Percentiles rank a stretch among this genome's conserved stretches.
Evolutionary conservation across 108 stramenopile genomes (phyloP).

Genomic region (Fragilaria crotonensis): DNA sequence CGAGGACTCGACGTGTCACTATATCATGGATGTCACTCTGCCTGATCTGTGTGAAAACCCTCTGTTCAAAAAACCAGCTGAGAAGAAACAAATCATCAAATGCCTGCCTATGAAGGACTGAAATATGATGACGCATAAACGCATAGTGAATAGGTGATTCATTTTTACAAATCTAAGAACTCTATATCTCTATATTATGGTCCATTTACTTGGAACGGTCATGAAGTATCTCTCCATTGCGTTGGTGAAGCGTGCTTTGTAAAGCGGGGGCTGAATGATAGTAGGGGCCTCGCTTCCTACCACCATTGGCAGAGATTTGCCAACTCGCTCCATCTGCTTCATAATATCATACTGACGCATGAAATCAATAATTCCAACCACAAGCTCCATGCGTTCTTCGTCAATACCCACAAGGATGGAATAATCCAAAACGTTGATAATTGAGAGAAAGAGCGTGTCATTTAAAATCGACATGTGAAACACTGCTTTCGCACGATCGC

Average conservation of each 20-base stretch:
- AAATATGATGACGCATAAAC: too few relatives aligned
- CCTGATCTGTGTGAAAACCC: slow-evolving; percentile 77
- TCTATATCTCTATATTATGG: too few relatives aligned
- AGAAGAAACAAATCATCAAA: slow-evolving; percentile 73
- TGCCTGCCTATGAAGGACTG: slow-evolving; percentile 39
- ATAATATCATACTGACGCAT: slow-evolving; percentile 98
- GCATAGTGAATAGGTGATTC: too few relatives aligned
- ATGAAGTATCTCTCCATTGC: slow-evolving; percentile 98
- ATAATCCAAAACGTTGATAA: slow-evolving; percentile 96
- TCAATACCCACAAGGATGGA: slow-evolving; percentile 95
- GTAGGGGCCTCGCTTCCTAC: slow-evolving; percentile 96
- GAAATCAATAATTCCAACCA: slow-evolving; percentile 98
- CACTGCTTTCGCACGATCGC: slow-evolving; percentile 85
- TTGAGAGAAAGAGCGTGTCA: slow-evolving; percentile 89
- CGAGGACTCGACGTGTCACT: slow-evolving; percentile 87
- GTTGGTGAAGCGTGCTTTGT: slow-evolving; percentile 90
- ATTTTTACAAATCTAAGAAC: too few relatives aligned
- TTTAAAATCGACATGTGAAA: slow-evolving; percentile 94
- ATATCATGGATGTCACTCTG: slow-evolving; percentile 59
- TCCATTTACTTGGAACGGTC: slow-evolving; percentile 97
- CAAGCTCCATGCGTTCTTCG: slow-evolving; percentile 86
- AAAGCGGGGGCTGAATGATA: slow-evolving; percentile 93
- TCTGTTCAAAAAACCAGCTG: slow-evolving; percentile 60
- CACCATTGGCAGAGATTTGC: slow-evolving; percentile 94
- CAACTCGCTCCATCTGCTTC: slow-evolving; percentile 96